These are phyloP conservation scores for Craterostigma plantagineum DNA, from an alignment of 257 asterid species.

Conservation along the genomic window DNA sequence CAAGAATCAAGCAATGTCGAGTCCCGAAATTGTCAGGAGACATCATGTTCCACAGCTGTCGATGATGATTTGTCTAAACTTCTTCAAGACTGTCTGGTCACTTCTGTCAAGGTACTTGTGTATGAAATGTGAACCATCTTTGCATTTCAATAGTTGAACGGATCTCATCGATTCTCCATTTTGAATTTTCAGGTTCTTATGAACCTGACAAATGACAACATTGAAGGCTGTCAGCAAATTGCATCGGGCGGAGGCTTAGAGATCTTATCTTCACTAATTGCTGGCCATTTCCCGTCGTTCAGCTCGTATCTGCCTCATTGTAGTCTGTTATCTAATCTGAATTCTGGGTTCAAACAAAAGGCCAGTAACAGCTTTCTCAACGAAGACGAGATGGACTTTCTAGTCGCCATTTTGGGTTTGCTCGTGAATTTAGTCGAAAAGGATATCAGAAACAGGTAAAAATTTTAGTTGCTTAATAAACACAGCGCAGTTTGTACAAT, in stretches of 20 bases:
- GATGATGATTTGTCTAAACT: constrained; percentile 32
- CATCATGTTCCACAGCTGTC: constrained; percentile 24
- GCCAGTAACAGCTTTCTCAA: constrained; percentile 24
- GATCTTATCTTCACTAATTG: constrained; percentile 44
- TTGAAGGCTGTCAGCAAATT: constrained; percentile 66
- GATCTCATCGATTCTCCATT: not conserved
- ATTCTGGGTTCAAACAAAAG: constrained; percentile 11
- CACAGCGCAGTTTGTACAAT: not conserved
- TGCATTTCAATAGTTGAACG: not conserved
- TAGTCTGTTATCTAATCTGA: constrained; percentile 19
- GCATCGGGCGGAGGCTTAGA: constrained; percentile 60
- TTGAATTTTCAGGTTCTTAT: constrained; percentile 43
- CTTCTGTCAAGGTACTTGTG: constrained; percentile 73
- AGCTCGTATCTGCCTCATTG: constrained; percentile 12
- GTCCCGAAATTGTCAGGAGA: constrained; percentile 22
- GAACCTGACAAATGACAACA: constrained; percentile 66
- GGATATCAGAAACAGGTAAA: constrained; percentile 48
- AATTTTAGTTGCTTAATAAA: not conserved
- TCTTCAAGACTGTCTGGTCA: constrained; percentile 62
- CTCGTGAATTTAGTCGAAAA: constrained; percentile 84
- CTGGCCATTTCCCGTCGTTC: constrained; percentile 49
- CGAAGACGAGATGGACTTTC: constrained; percentile 65
- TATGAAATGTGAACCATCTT: no score
- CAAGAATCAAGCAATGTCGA: constrained; percentile 22
- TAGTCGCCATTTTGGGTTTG: constrained; percentile 67